A percentile compares a stretch with the other conserved stretches of the same genome.
Conservation (phyloP, 352 stramenopile genomes). For the Phytophthora palmivora region DNA sequence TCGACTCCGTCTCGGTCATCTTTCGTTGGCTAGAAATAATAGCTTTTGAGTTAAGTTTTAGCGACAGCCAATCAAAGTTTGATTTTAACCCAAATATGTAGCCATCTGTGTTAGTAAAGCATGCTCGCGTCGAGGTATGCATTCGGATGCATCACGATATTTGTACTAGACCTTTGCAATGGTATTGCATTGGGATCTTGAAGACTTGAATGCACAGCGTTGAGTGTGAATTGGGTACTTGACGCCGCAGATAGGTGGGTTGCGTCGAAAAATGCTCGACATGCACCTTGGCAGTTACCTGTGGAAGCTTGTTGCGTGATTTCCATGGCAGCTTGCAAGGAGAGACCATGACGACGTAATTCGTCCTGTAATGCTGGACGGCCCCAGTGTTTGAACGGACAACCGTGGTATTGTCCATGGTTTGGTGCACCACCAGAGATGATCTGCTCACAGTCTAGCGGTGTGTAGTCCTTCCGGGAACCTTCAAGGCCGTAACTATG, state of each 20-base stretch:
- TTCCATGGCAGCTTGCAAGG: slow-evolving; percentile 16
- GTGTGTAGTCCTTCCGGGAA: slow-evolving; percentile 72
- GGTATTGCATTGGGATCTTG: slow-evolving; percentile 5
- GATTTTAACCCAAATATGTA: slow-evolving; percentile 17
- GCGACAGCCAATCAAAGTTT: slow-evolving; percentile 20
- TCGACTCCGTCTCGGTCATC: slow-evolving; percentile 21
- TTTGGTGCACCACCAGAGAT: slow-evolving; percentile 49
- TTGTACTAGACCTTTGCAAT: background rate
- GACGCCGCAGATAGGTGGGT: slow-evolving; percentile 33
- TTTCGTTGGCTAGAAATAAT: slow-evolving; percentile 12
- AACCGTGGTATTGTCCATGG: slow-evolving; percentile 82
- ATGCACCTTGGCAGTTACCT: slow-evolving; percentile 54
- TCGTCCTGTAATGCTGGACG: slow-evolving; percentile 46
- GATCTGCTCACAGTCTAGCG: slow-evolving; percentile 67
- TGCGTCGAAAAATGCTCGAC: slow-evolving; percentile 54
- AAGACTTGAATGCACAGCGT: background rate
- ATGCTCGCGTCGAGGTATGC: slow-evolving; percentile 59
- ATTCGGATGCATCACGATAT: slow-evolving; percentile 63
- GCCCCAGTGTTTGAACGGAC: slow-evolving; percentile 87
- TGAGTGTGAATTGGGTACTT: slow-evolving; percentile 21
- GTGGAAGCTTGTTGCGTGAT: slow-evolving; percentile 44
- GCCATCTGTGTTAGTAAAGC: slow-evolving; percentile 26
- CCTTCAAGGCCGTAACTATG: slow-evolving; percentile 89
- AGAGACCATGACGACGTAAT: slow-evolving; percentile 41
- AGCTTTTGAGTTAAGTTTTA: slow-evolving; percentile 1